Percentiles rank a stretch among this genome's conserved stretches.
phyloP scores from a whole-genome alignment of 805 yeast species.

The Yarrowia sp. region DNA sequence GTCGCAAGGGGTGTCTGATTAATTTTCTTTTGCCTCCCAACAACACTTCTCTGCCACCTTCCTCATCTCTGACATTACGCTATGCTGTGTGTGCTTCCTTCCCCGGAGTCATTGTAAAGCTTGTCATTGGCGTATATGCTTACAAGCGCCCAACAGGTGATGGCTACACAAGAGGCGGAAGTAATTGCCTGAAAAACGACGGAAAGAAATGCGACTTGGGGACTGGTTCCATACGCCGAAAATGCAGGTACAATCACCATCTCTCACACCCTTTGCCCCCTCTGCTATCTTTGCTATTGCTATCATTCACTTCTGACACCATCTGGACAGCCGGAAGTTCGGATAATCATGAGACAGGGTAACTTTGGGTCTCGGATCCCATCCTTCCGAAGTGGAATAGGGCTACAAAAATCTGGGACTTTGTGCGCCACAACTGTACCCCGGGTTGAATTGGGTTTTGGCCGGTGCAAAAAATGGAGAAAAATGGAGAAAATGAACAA shows the following conservation, averaged over 20 bases:
- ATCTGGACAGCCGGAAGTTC: slow-evolving; percentile 7
- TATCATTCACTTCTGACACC: neutral
- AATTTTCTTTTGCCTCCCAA: no score
- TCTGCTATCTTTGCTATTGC: neutral
- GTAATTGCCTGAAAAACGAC: neutral
- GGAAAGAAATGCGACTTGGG: neutral
- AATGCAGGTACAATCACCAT: neutral
- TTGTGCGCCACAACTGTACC: slow-evolving; percentile 10
- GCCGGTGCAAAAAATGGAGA: neutral
- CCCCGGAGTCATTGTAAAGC: slow-evolving; percentile 25
- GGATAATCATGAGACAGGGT: slow-evolving; percentile 24
- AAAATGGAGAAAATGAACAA: neutral
- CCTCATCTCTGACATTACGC: neutral
- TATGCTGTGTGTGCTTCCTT: neutral
- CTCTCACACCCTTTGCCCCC: neutral
- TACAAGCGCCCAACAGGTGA: slow-evolving; percentile 6
- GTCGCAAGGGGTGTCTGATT: no score
- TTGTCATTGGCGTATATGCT: slow-evolving; percentile 15
- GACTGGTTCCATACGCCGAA: neutral
- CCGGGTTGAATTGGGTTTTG: slow-evolving; percentile 19
- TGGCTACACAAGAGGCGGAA: neutral
- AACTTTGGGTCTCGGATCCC: slow-evolving; percentile 19
- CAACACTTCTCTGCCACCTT: neutral
- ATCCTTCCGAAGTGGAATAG: slow-evolving; percentile 24
- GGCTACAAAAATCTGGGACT: neutral